These are phyloP conservation scores for Emmonsiellopsis sp. DNA, from an alignment of 2,329 filamentous ascomycete species.

Conservation along the genomic window DNA sequence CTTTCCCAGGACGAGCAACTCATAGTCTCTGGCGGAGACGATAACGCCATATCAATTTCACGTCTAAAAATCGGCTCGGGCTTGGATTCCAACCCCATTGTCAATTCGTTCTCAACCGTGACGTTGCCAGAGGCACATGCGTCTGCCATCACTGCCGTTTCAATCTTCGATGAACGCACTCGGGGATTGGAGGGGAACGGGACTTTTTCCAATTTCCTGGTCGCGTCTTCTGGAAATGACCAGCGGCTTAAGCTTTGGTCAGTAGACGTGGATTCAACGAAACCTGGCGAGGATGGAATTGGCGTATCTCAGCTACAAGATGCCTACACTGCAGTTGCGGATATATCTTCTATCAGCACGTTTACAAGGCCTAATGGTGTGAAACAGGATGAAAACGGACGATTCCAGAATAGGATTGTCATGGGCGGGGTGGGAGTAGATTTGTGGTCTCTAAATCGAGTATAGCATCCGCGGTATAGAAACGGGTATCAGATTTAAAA, in stretches of 20 bases:
- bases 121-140: slow-evolving; percentile 36
- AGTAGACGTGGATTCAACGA: slow-evolving; percentile 21
- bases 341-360: slow-evolving; percentile 45
- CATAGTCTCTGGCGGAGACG: slow-evolving; percentile 74
- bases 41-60: slow-evolving; percentile 65
- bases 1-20: slow-evolving; percentile 33
- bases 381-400: slow-evolving; percentile 1
- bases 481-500: neutral
- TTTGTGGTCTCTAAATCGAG: slow-evolving; percentile 23
- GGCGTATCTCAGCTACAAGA: slow-evolving; percentile 17
- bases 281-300: slow-evolving; percentile 15
- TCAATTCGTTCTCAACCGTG: slow-evolving; percentile 21
- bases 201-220: slow-evolving; percentile 11
- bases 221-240: slow-evolving; percentile 38
- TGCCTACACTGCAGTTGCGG: slow-evolving; percentile 43
- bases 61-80: slow-evolving; percentile 23
- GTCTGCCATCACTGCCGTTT: slow-evolving; percentile 34
- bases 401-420: slow-evolving; percentile 22
- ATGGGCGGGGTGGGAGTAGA: slow-evolving; percentile 45
- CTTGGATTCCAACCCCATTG: slow-evolving; percentile 1
- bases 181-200: neutral
- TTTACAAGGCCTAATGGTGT: slow-evolving; percentile 15
- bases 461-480: neutral
- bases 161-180: slow-evolving; percentile 16
- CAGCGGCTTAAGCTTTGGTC: slow-evolving; percentile 39